A percentile compares a stretch with the other conserved stretches of the same genome.
Evolutionary conservation across 2,329 filamentous ascomycete genomes (phyloP).

Genomic region (Monilinia laxa): DNA sequence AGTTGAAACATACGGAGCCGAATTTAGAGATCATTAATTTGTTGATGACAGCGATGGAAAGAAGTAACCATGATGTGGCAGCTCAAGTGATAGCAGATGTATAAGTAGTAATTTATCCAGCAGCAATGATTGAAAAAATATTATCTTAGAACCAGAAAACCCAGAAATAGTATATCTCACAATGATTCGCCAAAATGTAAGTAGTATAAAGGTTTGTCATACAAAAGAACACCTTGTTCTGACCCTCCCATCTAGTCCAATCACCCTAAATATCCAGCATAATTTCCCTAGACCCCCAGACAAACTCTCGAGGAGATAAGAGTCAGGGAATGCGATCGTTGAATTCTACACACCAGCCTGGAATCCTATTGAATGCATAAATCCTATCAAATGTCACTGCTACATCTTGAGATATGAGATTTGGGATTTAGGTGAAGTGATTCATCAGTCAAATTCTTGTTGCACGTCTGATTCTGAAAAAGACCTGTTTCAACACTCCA

Average conservation of each 20-base stretch:
- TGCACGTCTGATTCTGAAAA: background rate
- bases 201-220: no score
- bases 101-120: background rate
- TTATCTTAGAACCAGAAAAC: background rate
- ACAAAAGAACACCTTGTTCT: background rate
- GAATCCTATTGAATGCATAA: background rate
- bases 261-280: background rate
- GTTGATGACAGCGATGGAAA: background rate
- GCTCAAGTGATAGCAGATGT: background rate
- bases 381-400: background rate
- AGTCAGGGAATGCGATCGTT: background rate
- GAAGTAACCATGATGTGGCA: background rate
- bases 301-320: background rate
- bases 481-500: background rate
- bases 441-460: background rate
- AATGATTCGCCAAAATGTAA: no score
- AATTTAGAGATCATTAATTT: conserved; percentile 9
- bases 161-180: no score
- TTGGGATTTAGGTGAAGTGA: background rate
- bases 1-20: background rate
- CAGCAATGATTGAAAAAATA: background rate
- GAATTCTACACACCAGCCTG: background rate
- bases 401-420: background rate
- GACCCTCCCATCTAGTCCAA: background rate
- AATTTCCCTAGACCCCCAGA: no score